Conservation (phyloP, 179 eudicot genomes). For the Carnegiea gigantea region DNA sequence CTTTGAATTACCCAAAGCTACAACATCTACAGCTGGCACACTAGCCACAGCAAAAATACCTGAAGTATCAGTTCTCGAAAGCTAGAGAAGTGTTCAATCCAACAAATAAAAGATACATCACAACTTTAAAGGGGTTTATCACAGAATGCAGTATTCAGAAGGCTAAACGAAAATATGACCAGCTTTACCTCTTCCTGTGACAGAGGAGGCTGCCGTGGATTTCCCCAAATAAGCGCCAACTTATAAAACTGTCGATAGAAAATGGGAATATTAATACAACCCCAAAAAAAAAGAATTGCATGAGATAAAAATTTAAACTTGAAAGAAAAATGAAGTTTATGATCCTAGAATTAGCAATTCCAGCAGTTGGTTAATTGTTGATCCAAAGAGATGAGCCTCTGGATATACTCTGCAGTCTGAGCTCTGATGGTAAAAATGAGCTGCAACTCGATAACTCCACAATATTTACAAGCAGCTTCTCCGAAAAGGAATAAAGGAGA, state of each 20-base stretch:
- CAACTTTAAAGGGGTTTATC: not conserved
- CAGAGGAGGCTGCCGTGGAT: conserved; percentile 84
- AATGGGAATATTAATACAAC: not conserved
- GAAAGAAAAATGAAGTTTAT: not conserved
- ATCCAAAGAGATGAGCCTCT: not conserved
- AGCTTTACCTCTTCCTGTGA: conserved; percentile 63
- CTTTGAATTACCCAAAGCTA: not conserved
- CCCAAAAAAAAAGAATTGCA: not conserved
- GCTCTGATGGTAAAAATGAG: not conserved
- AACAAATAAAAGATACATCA: not conserved
- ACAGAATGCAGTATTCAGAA: not conserved
- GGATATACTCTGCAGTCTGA: not conserved
- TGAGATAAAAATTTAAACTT: not conserved
- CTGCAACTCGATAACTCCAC: not conserved
- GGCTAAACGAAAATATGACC: not conserved
- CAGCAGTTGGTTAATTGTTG: not conserved
- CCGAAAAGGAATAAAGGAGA: not conserved
- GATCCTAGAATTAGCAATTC: not conserved
- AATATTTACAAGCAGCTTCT: not conserved
- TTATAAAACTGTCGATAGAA: conserved; percentile 64
- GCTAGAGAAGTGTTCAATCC: conserved; percentile 1
- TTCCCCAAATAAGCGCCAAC: conserved; percentile 76
- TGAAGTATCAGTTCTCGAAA: not conserved
- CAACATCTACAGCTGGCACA: not conserved
- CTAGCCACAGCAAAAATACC: not conserved